Evolutionary conservation across 208 protist species (phyloP).

Genomic region (Leishmania lainsoni): DNA sequence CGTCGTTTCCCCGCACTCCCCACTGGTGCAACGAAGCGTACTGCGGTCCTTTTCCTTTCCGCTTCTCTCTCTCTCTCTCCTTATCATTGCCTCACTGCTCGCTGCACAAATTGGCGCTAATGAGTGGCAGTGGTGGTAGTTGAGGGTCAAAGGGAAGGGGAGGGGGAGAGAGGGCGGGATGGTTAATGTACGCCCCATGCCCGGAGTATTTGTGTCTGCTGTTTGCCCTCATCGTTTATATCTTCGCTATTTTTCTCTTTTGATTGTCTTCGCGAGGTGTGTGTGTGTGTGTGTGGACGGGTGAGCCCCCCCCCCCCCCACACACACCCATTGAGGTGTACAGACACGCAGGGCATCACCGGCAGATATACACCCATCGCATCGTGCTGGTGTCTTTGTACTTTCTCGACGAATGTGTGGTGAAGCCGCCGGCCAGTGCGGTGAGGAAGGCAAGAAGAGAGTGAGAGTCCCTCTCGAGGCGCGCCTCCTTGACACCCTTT

Average conservation of each 20-base stretch:
- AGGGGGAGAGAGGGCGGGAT: background rate
- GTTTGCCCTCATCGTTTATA: background rate
- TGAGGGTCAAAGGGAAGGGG: no score
- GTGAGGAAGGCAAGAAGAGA: background rate
- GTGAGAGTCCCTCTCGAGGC: background rate
- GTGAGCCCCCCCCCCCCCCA: no score
- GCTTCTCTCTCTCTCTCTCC: background rate
- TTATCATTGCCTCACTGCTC: background rate
- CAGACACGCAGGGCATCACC: no score
- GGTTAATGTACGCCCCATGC: no score
- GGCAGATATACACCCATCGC: no score
- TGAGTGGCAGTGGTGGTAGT: background rate
- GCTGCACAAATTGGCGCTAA: background rate
- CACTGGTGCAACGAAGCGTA: no score
- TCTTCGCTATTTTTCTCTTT: no score
- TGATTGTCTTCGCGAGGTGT: background rate
- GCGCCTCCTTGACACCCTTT: no score
- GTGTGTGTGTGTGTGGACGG: no score
- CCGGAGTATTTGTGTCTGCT: background rate
- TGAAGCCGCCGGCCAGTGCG: background rate
- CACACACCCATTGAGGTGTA: no score
- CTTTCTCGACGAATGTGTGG: background rate
- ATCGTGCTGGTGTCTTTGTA: background rate
- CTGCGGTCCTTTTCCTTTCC: background rate
- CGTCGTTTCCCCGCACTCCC: no score